Evolutionary conservation across 202 grass and related monocot genomes (phyloP), one percentile per base, ranked within the genome.

Genomic region (Bolboschoenoplectus hybrid): DNA sequence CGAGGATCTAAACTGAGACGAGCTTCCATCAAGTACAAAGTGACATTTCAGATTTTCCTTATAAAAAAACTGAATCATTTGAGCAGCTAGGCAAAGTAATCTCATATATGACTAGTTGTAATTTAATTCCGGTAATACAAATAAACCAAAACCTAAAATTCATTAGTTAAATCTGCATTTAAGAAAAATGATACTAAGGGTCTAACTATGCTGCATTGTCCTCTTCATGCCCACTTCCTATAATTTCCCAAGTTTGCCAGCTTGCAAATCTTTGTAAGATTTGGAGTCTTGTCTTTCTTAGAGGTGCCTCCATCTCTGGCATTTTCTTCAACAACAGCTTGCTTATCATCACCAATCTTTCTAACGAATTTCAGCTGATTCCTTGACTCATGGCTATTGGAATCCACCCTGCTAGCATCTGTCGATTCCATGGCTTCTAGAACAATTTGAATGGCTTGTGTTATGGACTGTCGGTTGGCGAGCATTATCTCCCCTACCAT

Each of bases 401-500:
- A 79, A 14, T 52, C 36, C 3, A 4, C 34, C 34, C 38, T 57
- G 52, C 6, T 41, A 10, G 13, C 53, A 52, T 19, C 12, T 58
- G 51, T 57, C 19, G 75, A 35, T 58, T 55, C 50, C 74, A 77
- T 36, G 14, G 75, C 52, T 17, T 79, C 35, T 40, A 79, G 75
- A 41, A 79, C 14, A 41, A 79, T 3, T 58, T 92, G 90, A 55
- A 98, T 86, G 44, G 95, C 91, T 58, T 89, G 91, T 81, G 41
- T 93, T 2, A 90, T 81, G 3, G 90, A 92, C 3, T 13, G 65
- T 39, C 90, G 88, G 87, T 92, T 89, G 40, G 91, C 85, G 56
- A 98, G 82, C 95, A 95, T 93, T 85, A 98, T 95, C 91, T 95
- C 95, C 39, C 93, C 88, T 5, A 95, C 88, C 87, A 91, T 93